Percentiles rank a stretch among this genome's conserved stretches.
These are phyloP conservation scores for Penicillium brasilianum DNA, from an alignment of 2,329 filamentous ascomycete genomes.

Conservation along the genomic window DNA sequence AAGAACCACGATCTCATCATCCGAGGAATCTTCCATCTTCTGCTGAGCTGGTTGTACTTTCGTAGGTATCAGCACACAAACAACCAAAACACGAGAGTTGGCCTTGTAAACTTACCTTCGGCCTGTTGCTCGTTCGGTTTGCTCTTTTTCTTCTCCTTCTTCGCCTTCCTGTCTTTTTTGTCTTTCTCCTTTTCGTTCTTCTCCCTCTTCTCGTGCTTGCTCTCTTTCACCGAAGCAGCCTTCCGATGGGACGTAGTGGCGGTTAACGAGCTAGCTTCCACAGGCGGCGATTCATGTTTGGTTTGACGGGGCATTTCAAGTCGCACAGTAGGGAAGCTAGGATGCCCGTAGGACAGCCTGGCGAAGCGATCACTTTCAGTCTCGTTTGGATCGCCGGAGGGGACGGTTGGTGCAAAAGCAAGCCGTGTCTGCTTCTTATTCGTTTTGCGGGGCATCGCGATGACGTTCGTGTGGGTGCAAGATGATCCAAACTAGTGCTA, in stretches of 20 bases:
- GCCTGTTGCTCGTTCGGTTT: neutral
- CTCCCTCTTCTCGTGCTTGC: neutral
- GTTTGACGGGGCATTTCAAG: slow-evolving; percentile 10
- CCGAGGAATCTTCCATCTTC: slow-evolving; percentile 13
- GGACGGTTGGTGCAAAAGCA: slow-evolving; percentile 45
- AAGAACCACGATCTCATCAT: slow-evolving; percentile 20
- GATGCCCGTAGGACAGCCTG: slow-evolving; percentile 41
- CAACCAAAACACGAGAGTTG: too few species aligned
- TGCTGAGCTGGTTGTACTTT: neutral
- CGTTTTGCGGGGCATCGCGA: slow-evolving; percentile 39
- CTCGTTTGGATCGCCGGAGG: slow-evolving; percentile 20
- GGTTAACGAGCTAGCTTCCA: slow-evolving; percentile 4
- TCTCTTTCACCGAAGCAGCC: neutral
- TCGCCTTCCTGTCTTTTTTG: neutral
- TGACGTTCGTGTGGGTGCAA: neutral
- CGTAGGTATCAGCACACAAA: slow-evolving; percentile 7
- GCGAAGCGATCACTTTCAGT: slow-evolving; percentile 37
- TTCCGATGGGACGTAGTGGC: neutral
- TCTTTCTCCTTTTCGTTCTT: neutral
- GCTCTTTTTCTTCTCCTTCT: neutral
- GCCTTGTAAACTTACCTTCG: neutral
- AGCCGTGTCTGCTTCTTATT: slow-evolving; percentile 51
- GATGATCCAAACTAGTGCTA: neutral
- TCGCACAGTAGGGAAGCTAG: slow-evolving; percentile 28
- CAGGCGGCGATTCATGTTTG: neutral